phyloP scores from a whole-genome alignment of 176 grass and related monocot genomes.

The Metroxylon sagu region DNA sequence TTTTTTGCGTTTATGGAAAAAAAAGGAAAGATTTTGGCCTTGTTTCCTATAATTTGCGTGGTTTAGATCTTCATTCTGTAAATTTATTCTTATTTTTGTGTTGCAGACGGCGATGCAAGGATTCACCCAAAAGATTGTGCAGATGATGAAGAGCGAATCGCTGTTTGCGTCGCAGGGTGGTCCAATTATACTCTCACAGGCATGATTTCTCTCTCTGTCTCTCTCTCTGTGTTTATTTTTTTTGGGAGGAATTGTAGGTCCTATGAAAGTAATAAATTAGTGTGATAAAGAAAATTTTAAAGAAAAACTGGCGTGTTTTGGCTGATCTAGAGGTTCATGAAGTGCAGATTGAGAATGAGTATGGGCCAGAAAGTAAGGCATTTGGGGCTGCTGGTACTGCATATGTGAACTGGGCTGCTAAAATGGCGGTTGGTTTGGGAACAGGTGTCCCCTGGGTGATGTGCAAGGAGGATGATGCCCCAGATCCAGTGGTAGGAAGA shows the following conservation, averaged over 20 bases:
- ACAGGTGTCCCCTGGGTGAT: slow-evolving; percentile 98
- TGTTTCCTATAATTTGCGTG: neutral
- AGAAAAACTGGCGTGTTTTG: no score
- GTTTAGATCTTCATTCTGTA: neutral
- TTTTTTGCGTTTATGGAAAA: neutral
- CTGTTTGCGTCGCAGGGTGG: slow-evolving; percentile 97
- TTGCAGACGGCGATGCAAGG: slow-evolving; percentile 91
- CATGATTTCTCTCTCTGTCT: slow-evolving; percentile 23
- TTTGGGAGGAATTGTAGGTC: slow-evolving; percentile 4
- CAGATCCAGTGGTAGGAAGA: slow-evolving; percentile 84
- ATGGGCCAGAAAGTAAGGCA: slow-evolving; percentile 79
- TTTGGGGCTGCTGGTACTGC: slow-evolving; percentile 71
- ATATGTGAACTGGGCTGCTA: slow-evolving; percentile 89
- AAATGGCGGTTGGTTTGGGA: slow-evolving; percentile 70
- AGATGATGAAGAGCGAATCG: slow-evolving; percentile 77
- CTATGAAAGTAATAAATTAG: neutral
- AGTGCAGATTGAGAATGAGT: slow-evolving; percentile 95
- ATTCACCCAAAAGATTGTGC: slow-evolving; percentile 89
- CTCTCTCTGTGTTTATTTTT: slow-evolving; percentile 5
- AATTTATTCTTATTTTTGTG: slow-evolving; percentile 14
- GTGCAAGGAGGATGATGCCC: slow-evolving; percentile 99
- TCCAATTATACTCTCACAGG: slow-evolving; percentile 98
- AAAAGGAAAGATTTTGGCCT: neutral
- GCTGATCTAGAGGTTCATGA: no score
- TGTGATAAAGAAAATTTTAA: no score